Evolutionary conservation across 805 yeast genomes (phyloP), one percentile per base, ranked within the genome.

Genomic region (Myxozyma vanderwaltii): DNA sequence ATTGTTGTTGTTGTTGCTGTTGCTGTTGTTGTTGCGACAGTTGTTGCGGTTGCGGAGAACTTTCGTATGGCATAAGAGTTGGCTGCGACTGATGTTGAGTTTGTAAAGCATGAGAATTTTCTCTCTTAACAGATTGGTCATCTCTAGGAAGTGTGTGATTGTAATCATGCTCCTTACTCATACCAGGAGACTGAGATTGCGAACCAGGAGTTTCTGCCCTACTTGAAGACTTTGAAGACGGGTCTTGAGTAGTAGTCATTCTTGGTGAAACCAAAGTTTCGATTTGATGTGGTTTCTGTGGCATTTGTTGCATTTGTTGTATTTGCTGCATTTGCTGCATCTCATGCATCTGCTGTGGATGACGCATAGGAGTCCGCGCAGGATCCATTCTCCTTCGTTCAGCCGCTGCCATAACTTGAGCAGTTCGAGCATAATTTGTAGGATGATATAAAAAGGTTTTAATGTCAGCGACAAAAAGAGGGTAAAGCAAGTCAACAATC

Each of bases 391-490:
- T 63, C 38, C 69, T 62, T 3, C 69, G 67, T 49, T 69, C 67
- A 3, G 74, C 74, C 4, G 73, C 72, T 3, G 69, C 69, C 17
- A 72, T 64, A 33, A 72, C 69, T 56, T 72, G 76, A 35, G 68
- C 57, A 1, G 76, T 71, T 24, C 76, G 67, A 24, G 70, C 67
- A 45, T 60, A 64, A 59, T 75, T 73, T 27, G 68, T 52, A 2
- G 73, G 72, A 23, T 72, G 71, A 57, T 73, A 72, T 26, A 75
- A 61, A 23, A 74, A 66, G 21, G 60, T 35, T 71, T 84, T 84
- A 64, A 88, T 85, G 70, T 88, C 91, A 58, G 88, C 81, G 38
- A 88, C 92, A 71, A 86, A 85, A 45, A 86, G 76, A 2, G 91
- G 91, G 69, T 82, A 86, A 56, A 86, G 76, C 27, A 79, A 69